Evolutionary conservation across 768 basidiomycete genomes (phyloP), one percentile per base, ranked within the genome.

Genomic region (Russula earlei): DNA sequence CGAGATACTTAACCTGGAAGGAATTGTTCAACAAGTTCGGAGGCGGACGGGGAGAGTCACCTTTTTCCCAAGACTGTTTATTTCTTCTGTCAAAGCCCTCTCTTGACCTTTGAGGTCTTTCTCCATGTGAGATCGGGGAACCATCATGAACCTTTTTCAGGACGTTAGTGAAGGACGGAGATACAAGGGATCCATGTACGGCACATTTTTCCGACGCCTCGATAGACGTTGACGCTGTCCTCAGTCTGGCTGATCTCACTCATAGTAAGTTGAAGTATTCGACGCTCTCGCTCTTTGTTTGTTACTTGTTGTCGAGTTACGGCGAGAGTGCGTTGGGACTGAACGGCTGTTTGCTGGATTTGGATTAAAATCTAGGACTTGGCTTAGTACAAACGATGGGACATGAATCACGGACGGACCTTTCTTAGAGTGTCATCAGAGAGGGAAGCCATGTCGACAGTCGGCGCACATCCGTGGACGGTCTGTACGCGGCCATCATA

Each of bases 201-300:
- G 22, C 61, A 94, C 94, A 95, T 95, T 72, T 97, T 97, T 31
- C 94, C 94, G 43, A 97, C 89, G 45, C 94, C 94, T 65, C 87
- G 92, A 73, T 94, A 97, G 64, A 96, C 72, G 65, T 86, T 90
- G 12, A 87, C 84, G 57, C 86, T 77, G 25, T 80, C 80, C 61
- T 82, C 76, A 48, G 93, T 79, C 34, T 76, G 73, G 31, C 74
- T 75, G 59, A 97, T 82, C 68, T 97, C 92, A 61, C 85, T 79
- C 52, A 87, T 85, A 0, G 94, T 96, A 20, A 97, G 76, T 70
- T 93, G 88, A 15, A 95, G 74, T 49, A 95, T 92, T 58, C 87
- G 82, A 27, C 87, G 80, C 69, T 97, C 94, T 51, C 91, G 81
- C 55, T 96, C 91, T 70, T 94, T 96, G 29, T 79, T 73, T 12